Percentiles rank a stretch among this genome's conserved stretches.
Conservation (phyloP, 164 flowering plant species). For the Dillenia suffruticosa region DNA sequence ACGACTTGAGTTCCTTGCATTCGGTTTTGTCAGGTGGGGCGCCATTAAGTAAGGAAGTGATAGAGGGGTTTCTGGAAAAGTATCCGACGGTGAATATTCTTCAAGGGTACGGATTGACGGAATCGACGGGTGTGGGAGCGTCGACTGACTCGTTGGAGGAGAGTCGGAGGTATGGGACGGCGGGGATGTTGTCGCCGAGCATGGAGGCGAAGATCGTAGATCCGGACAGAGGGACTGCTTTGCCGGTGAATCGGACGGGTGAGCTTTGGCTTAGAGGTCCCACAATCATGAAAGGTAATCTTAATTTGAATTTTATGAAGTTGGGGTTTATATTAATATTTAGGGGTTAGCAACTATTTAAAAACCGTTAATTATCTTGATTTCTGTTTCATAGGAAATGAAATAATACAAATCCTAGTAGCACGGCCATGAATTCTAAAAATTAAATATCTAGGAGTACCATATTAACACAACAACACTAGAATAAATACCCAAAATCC, state of each 20-base stretch:
- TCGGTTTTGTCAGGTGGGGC: conserved; percentile 73
- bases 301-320: background rate
- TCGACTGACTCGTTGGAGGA: conserved; percentile 81
- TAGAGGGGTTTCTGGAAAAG: conserved; percentile 58
- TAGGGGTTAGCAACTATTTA: too few relatives aligned
- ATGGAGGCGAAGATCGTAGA: conserved; percentile 79
- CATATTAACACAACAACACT: too few relatives aligned
- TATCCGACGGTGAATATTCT: conserved; percentile 60
- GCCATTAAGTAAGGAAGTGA: conserved; percentile 82
- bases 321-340: too few relatives aligned
- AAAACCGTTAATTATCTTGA: too few relatives aligned
- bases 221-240: conserved; percentile 51
- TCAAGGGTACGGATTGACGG: conserved; percentile 95
- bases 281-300: conserved; percentile 77
- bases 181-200: conserved; percentile 68
- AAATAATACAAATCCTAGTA: too few relatives aligned
- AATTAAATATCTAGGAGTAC: too few relatives aligned
- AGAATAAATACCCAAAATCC: too few relatives aligned
- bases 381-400: too few relatives aligned
- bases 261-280: conserved; percentile 95
- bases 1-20: conserved; percentile 48
- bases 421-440: too few relatives aligned
- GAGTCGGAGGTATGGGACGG: conserved; percentile 79
- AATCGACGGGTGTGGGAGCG: conserved; percentile 79
- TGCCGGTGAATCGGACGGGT: conserved; percentile 61